These are phyloP conservation scores for Vigna nakashimae DNA, from an alignment of 306 rosid genomes.

Conservation along the genomic window DNA sequence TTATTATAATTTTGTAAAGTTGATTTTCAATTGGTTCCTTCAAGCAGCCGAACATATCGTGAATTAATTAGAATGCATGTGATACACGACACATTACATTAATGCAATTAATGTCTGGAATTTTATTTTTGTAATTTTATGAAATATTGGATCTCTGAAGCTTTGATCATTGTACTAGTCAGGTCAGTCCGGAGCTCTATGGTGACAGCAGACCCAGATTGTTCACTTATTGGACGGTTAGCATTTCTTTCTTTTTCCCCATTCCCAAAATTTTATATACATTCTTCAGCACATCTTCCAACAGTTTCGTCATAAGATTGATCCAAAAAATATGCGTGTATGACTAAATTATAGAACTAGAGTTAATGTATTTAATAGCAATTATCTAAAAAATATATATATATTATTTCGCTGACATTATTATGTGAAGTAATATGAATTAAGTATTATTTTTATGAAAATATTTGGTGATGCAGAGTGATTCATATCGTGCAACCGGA, in stretches of 20 bases:
- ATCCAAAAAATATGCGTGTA: no score
- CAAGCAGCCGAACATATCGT: conserved; percentile 9
- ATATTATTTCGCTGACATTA: no score
- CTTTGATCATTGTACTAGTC: conserved; percentile 89
- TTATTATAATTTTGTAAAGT: not conserved
- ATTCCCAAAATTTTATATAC: no score
- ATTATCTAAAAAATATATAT: no score
- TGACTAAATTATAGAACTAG: no score
- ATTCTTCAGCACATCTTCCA: not conserved
- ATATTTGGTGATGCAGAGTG: conserved; percentile 59
- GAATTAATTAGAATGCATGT: conserved; percentile 24
- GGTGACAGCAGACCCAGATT: conserved; percentile 94
- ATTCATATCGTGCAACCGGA: conserved; percentile 80
- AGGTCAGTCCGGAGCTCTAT: conserved; percentile 99
- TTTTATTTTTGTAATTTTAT: not conserved
- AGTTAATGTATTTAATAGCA: no score
- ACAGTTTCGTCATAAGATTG: no score
- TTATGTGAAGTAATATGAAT: no score
- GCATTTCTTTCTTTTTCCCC: conserved; percentile 8
- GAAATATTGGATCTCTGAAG: conserved; percentile 51
- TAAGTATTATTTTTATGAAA: not conserved
- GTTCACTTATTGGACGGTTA: conserved; percentile 98
- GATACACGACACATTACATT: conserved; percentile 12
- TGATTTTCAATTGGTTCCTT: conserved; percentile 23
- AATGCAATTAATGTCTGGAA: not conserved